A percentile compares a stretch with the other conserved stretches of the same genome.
These are phyloP conservation scores for Cytospora paraplurivora DNA, from an alignment of 2,329 filamentous ascomycete genomes.

Conservation along the genomic window DNA sequence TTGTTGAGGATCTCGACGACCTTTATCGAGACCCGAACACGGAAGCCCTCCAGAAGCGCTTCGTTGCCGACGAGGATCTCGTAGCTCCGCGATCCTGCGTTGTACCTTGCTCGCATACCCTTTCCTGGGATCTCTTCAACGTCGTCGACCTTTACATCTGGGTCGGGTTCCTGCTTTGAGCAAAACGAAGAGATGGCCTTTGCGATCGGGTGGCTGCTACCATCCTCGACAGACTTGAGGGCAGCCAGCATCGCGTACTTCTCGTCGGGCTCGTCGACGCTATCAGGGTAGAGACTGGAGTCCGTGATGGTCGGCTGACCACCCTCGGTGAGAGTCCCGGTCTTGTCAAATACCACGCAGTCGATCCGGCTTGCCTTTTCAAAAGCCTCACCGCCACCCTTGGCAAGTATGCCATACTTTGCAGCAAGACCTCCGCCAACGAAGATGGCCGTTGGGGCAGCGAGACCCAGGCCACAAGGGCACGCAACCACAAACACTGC, in stretches of 20 bases:
- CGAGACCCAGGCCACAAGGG: slow-evolving; percentile 79
- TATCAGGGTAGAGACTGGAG: slow-evolving; percentile 44
- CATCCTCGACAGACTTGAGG: slow-evolving; percentile 65
- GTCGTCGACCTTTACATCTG: slow-evolving; percentile 39
- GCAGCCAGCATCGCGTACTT: slow-evolving; percentile 49
- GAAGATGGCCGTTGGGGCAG: slow-evolving; percentile 84
- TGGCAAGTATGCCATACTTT: slow-evolving; percentile 77
- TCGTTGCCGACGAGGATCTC: slow-evolving; percentile 74
- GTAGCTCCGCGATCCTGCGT: slow-evolving; percentile 39
- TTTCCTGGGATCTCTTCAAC: slow-evolving; percentile 72
- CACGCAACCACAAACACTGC: slow-evolving; percentile 86
- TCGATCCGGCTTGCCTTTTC: slow-evolving; percentile 79
- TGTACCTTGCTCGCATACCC: slow-evolving; percentile 64
- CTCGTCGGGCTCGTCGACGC: slow-evolving; percentile 31
- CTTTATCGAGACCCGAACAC: slow-evolving; percentile 42
- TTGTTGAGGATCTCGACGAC: slow-evolving; percentile 45
- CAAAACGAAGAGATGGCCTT: slow-evolving; percentile 70
- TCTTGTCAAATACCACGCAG: slow-evolving; percentile 87
- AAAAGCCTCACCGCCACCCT: slow-evolving; percentile 83
- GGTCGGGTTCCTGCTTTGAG: slow-evolving; percentile 38
- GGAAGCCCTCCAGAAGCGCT: slow-evolving; percentile 59
- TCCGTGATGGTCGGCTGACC: slow-evolving; percentile 72
- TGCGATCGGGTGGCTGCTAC: slow-evolving; percentile 74
- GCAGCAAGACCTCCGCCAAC: slow-evolving; percentile 81
- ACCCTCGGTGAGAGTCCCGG: slow-evolving; percentile 75